Evolutionary conservation across 345 rosid species (phyloP), one percentile per base, ranked within the genome.

Genomic region (Acer campestre): DNA sequence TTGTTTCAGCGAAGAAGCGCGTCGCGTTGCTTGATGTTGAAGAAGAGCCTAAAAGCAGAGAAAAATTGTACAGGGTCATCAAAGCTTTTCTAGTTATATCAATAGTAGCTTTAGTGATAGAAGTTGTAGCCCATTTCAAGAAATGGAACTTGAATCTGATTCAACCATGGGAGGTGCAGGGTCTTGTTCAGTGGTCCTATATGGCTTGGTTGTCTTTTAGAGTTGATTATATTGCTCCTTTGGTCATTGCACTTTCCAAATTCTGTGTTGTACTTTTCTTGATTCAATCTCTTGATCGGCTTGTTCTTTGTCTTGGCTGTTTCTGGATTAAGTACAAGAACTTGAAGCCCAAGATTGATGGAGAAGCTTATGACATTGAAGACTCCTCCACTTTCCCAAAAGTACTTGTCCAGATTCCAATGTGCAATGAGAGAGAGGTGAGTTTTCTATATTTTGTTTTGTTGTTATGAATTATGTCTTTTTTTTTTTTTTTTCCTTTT

Each of bases 401-500:
- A 97, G 97, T 94, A 72, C 93, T 94, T 77, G 88, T 94, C 81
- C 98, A 94, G 90, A 94, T 94, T 83, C 98, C 98, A 13, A 94
- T 94, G 98, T 92, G 97, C 89, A 94, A 94, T 71, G 98, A 94
- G 68, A 81, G 90, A 83, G 98, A 94, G 96, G 97, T 91, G 81
- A 80, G 13, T 62, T 27, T 14, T 22, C 35, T 27, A 6, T 6
- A 3, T n/a, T 20, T 20, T 61, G 6, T 10, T 61, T 29, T 46
- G 7, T 22, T 58, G 75, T 38, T 7, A 20, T 25, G 9, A 31
- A 5, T 31, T 31, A 31, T 31, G 35, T 31, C 35, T 31, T 3
- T 31, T 0, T 31, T 31, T 31, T 4, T 31, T 31, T 31, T 31
- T 29, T 31, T 38, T 61, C n/a, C n/a, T n/a, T 35, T 65, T n/a